phyloP scores from a whole-genome alignment of 2,329 filamentous ascomycete genomes.

The Blumeria hordei region DNA sequence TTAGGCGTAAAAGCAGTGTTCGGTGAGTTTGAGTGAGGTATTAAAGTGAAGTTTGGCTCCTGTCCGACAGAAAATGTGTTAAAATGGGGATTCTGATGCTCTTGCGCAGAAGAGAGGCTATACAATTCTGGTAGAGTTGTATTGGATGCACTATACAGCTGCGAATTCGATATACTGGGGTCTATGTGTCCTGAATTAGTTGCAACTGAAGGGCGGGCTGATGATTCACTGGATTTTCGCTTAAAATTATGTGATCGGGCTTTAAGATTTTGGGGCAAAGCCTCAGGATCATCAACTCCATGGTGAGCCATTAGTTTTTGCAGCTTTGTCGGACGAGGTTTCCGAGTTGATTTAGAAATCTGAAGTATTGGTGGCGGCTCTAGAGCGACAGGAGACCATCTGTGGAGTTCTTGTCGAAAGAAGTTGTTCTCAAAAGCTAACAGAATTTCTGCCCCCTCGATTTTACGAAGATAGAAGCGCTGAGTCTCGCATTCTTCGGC shows the following conservation, averaged over 20 bases:
- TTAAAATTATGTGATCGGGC: constrained; percentile 15
- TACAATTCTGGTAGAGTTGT: constrained; percentile 11
- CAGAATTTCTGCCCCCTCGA: constrained; percentile 87
- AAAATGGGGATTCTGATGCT: constrained; percentile 12
- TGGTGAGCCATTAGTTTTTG: constrained; percentile 82
- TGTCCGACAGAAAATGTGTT: constrained; percentile 6
- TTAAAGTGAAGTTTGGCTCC: constrained; percentile 11
- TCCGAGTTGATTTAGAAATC: constrained; percentile 72
- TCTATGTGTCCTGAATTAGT: constrained; percentile 11
- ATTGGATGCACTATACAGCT: constrained; percentile 8
- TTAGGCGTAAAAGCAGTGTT: constrained; percentile 13
- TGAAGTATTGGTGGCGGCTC: constrained; percentile 68
- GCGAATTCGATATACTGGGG: constrained; percentile 12
- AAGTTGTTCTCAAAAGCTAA: constrained; percentile 91
- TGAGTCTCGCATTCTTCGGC: constrained; percentile 72
- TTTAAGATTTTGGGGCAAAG: constrained; percentile 46
- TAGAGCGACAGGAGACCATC: constrained; percentile 76
- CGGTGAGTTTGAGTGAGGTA: constrained; percentile 6
- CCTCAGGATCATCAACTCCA: constrained; percentile 73
- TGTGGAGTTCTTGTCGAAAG: constrained; percentile 85
- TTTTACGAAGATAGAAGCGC: constrained; percentile 87
- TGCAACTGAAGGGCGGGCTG: constrained; percentile 9
- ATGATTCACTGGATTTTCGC: constrained; percentile 14
- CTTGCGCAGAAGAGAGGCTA: constrained; percentile 9
- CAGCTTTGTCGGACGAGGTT: constrained; percentile 86